Conservation (phyloP, 192 early-diverging fungal species). For the Backusella australiensis region DNA sequence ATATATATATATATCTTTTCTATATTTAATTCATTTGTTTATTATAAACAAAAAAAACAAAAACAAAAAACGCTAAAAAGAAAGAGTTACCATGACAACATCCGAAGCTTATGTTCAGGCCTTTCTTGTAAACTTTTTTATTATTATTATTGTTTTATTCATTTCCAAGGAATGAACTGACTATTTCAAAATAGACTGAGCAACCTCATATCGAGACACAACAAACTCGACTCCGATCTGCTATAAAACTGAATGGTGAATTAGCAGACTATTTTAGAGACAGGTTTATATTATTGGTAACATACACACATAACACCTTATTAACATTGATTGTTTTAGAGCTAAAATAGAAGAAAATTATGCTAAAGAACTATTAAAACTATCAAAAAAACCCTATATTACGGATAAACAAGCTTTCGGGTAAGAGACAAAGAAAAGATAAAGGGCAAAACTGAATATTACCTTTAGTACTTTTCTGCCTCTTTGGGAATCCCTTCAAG, state of each 20-base stretch:
- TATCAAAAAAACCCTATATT: constrained; percentile 44
- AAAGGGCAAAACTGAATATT: background rate
- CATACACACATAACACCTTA: background rate
- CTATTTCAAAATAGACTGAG: constrained; percentile 28
- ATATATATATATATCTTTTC: background rate
- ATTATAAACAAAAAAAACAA: background rate
- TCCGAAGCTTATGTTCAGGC: constrained; percentile 6
- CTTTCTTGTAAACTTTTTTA: background rate
- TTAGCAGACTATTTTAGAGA: constrained; percentile 56
- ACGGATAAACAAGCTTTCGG: constrained; percentile 43
- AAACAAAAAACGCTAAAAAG: background rate
- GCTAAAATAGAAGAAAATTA: constrained; percentile 50
- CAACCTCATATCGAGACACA: constrained; percentile 48
- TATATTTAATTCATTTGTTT: background rate
- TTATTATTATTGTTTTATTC: background rate
- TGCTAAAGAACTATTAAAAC: constrained; percentile 46
- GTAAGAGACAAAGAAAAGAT: constrained; percentile 16
- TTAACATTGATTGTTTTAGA: constrained; percentile 14
- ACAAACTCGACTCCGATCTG: constrained; percentile 45
- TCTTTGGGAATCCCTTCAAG: constrained; percentile 30
- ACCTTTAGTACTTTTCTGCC: constrained; percentile 17
- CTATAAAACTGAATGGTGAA: constrained; percentile 46
- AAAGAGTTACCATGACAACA: background rate
- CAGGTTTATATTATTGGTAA: constrained; percentile 29
- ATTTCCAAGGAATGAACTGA: background rate